Base-by-base conservation (phyloP, 139 green algal species). In the Chlorella sp. region DNA sequence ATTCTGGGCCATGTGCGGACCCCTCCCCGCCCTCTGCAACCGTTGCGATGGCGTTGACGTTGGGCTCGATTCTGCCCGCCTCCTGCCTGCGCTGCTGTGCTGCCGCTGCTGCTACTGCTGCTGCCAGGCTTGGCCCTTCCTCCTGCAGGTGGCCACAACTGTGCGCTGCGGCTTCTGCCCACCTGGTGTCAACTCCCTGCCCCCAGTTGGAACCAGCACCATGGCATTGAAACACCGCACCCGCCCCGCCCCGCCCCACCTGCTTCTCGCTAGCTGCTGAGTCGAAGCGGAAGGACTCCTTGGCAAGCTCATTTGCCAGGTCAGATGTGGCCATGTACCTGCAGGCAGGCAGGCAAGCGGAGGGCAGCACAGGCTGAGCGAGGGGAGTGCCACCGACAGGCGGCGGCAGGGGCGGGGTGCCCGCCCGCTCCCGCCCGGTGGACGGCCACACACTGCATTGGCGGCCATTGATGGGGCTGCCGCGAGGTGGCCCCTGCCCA, bases 291-390 rank as follows among this genome's bases (percentile, higher is more conserved):
- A 99, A 98, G 1, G 78, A 91, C 32, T 96, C 94, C 77, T 96
- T 97, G 30, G 94, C 83, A 5, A 99, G 95, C 91, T 98, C 97
- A 61, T 93, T 94, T 24, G 97, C 93, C 69, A 99, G 91, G 91
- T 99, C 97, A 16, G 93, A 97, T 1, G 97, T 98, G 60, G 97
- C 97, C 97, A 99, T 99, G 90, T 98, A 99, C 30, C 97, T 92
- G 82, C 73, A 57, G 32, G 2, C 12, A 66, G 40, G n/a, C 30
- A 71, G 22, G 48, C 64, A 30, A 42, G 37, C 66, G 3, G 37
- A 79, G 9, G 15, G 36, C 34, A n/a, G 1, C 3, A 85, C 14
- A 73, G 15, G 57, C 36, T 32, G 0, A 14, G 53, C 18, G 37
- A 5, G 2, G 64, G 19, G 30, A 76, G 12, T n/a, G 22, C 28